Evolutionary conservation across 176 grass and related monocot species (phyloP), one percentile per base, ranked within the genome.

Genomic region (Rhynchospora tenuis): DNA sequence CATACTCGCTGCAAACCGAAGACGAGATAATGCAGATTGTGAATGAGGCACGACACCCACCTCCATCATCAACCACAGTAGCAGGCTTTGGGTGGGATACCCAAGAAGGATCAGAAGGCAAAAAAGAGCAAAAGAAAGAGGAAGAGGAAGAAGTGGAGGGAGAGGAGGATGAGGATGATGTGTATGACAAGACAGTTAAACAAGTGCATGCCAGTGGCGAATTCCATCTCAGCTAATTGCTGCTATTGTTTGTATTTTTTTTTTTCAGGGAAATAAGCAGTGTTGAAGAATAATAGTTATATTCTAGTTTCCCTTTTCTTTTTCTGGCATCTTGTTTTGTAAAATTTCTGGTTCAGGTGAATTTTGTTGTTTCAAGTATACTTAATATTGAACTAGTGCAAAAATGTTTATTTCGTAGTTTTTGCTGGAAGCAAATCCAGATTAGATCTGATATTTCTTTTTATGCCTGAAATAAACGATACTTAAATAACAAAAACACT

Each of bases 21-120:
- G 95, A 98, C 3, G 92, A 94, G 82, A 98, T 98, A 59, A 98
- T 91, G 95, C 92, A 77, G 69, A 94, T 93, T 13, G 95, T 98
- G 2, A 59, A 83, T 42, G 92, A 94, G 79, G 95, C 95, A 12
- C 83, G 89, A 38, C 85, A 77, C 12, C 90, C 90, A 4, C 87
- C 92, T 26, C 80, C 89, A 65, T 84, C 82, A 3, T 76, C 84
- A 17, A 87, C 87, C 15, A 81, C 90, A 6, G 75, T 91, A 76
- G 78, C 95, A 60, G 92, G 90, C 70, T 98, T 98, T 23, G 90
- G 92, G 14, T 98, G 3, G 92, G 92, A 73, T 47, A n/a, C 58
- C 20, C 55, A 65, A 68, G 63, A 54, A 14, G 45, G 63, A 67
- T 19, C 61, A 65, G 90, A 94, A 63, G 89, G 89, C 15, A 92